Base-by-base conservation (phyloP, 148 eudicot species). In the Simmondsia chinensis region DNA sequence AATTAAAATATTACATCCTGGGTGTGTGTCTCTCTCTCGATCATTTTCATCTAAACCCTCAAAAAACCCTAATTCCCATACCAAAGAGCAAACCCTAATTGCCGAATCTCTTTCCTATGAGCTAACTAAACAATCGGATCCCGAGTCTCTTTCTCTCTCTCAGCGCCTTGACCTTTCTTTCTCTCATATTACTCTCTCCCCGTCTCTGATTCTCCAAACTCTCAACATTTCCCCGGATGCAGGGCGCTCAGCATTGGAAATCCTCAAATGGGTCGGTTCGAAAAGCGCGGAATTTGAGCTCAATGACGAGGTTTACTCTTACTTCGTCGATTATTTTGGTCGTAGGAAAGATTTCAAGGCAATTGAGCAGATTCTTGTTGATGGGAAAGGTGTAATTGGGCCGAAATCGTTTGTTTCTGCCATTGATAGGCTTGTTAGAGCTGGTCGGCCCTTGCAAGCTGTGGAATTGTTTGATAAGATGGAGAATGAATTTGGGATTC, bases 341-440 rank as follows among this genome's bases (percentile, higher is more conserved):
- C 68, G 87, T 12, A 59, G 80, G 30, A 71, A 79, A 15, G 96
- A 87, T 66, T 87, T 87, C 20, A 87, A 87, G 61, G 68, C 80
- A 0, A 39, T 66, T 36, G 56, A 71, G 30, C 77, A 73, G 19
- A 23, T 87, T n/a, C 65, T 87, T 27, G 44, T 54, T 15, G 49
- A 53, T 28, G 65, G 69, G 2, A 60, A 47, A 14, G 75, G 70
- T 1, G 56, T 76, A 0, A 46, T 64, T n/a, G 78, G 78, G 14
- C 8, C 10, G 4, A 63, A 71, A 24, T 39, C 76, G 3, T 52
- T 84, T 2, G 63, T 52, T 30, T 46, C 78, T 5, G 30, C 36
- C 1, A 34, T 81, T 3, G 83, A 89, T 41, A 62, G 93, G 16
- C 63, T 81, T 7, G 61, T 89, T 28, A 45, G 97, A 4, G 95